Base-by-base conservation (phyloP, 108 stramenopile genomes). In the Seminavis robusta region DNA sequence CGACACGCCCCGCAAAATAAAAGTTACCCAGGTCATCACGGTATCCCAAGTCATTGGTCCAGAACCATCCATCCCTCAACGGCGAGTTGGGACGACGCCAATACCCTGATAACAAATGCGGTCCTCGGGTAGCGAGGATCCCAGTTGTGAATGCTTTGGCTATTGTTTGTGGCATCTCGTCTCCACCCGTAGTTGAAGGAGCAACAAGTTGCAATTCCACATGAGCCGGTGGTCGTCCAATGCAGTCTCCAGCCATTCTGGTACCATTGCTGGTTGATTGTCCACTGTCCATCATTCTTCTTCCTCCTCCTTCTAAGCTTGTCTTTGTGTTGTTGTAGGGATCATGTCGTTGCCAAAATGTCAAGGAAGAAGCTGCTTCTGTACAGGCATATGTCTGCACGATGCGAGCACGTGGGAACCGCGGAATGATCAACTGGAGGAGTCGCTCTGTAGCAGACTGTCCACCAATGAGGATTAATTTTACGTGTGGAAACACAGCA, bases 381-480 rank as follows among this genome's bases (percentile, higher is more conserved):
- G 95, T 92, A 61, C 94, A 95, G 5, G 95, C 95, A 58, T 86
- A 96, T 0, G 94, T 95, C 55, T 96, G 95, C 9, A 94, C 83
- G 19, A 96, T 63, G 45, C 73, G 44, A 1, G 92, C 88, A 33
- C 74, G 72, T 19, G 95, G 94, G 59, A 94, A 94, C 37, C 43
- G 74, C 7, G 39, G 29, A 43, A 47, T 20, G 28, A 65, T 48
- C 26, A 57, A 42, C 17, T 40, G 33, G 13, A 79, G 36, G 23
- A 52, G 37, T 24, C 47, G 53, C 21, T 41, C 17, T 13, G 85
- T 62, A 21, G 86, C 70, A 7, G 83, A 77, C 72, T 94, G 93
- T 4, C 94, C 95, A 27, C 95, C 95, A 26, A 94, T 87, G 17
- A 96, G 77, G 13, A 96, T 64, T 17, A 90, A 52, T 45, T 57